Evolutionary conservation across 257 asterid species (phyloP), one percentile per base, ranked within the genome.

Genomic region (Solanum chiquidenum): DNA sequence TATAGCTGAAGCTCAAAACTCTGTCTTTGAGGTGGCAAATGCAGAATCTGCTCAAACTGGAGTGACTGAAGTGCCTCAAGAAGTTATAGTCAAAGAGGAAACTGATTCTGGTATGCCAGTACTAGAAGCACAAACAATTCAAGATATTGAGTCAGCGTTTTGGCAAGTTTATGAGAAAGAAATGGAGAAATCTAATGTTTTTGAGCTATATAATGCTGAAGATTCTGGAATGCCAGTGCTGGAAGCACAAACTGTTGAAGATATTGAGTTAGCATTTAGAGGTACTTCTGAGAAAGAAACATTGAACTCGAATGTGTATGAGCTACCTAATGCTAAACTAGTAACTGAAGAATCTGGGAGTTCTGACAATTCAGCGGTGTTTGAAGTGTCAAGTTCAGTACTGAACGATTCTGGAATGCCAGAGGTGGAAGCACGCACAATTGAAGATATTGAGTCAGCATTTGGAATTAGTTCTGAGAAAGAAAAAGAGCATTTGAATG

Each of bases 241-340:
- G 49, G 92, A 92, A 88, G 93, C 90, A 77, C 86, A 75, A 80
- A 89, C 86, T 34, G 21, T 82, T 38, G 89, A 90, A 87, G 93
- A 89, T 88, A 85, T 74, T 76, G 88, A 82, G 73, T 72, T 73
- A 86, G 91, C 88, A 83, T 87, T 90, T 77, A 85, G 87, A 88
- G 83, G 74, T 87, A 40, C 40, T 79, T 68, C 74, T 69, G 60
- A 90, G 27, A 79, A 79, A 2, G 66, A 79, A 79, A 25, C 20
- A 25, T 35, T 83, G 83, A 68, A 66, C 72, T 64, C 75, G 10
- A 35, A 69, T 27, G 69, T 18, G 25, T 13, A 34, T 35, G 88
- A 52, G 49, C 37, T 82, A 49, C 85, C 68, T 46, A 49, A 80
- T 49, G 29, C 85, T 80, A 58, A 46, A 31, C 42, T 18, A 80